These are phyloP conservation scores for Flaveria brownii DNA, from an alignment of 129 eudicot genomes.

Conservation along the genomic window DNA sequence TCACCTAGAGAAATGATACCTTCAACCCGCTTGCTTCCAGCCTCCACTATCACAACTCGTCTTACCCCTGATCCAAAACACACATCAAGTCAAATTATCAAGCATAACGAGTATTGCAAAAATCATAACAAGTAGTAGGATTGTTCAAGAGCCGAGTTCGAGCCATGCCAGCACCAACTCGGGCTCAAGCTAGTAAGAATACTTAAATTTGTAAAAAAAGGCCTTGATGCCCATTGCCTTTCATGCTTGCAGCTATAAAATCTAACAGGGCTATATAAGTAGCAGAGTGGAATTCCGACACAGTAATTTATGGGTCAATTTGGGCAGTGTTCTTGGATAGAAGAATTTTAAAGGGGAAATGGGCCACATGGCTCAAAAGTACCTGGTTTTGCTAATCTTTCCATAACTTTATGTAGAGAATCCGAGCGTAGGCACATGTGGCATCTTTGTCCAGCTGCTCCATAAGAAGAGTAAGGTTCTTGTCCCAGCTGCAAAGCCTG, in stretches of 20 bases:
- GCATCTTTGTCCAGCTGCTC: constrained; percentile 62
- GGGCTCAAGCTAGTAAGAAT: no score
- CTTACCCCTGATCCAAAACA: constrained; percentile 53
- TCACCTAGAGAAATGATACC: constrained; percentile 76
- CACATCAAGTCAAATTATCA: neutral
- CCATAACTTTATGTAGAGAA: constrained; percentile 77
- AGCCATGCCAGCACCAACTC: neutral
- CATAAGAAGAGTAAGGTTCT: constrained; percentile 61
- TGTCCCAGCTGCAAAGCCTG: constrained; percentile 91
- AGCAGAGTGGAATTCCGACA: neutral
- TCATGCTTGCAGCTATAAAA: neutral
- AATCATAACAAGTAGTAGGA: neutral
- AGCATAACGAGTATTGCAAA: neutral
- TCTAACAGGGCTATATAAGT: neutral
- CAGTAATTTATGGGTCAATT: neutral
- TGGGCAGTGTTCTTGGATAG: neutral
- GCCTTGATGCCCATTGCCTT: neutral
- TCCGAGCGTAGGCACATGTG: constrained; percentile 89
- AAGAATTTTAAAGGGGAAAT: neutral
- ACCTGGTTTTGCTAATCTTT: constrained; percentile 85
- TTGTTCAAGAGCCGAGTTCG: neutral
- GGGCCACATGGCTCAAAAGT: neutral
- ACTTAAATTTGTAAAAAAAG: neutral
- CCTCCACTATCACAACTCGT: constrained; percentile 78
- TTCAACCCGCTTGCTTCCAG: constrained; percentile 88